Evolutionary conservation across 2,329 filamentous ascomycete species (phyloP).

Genomic region (Beauveria scarabaeidicola): DNA sequence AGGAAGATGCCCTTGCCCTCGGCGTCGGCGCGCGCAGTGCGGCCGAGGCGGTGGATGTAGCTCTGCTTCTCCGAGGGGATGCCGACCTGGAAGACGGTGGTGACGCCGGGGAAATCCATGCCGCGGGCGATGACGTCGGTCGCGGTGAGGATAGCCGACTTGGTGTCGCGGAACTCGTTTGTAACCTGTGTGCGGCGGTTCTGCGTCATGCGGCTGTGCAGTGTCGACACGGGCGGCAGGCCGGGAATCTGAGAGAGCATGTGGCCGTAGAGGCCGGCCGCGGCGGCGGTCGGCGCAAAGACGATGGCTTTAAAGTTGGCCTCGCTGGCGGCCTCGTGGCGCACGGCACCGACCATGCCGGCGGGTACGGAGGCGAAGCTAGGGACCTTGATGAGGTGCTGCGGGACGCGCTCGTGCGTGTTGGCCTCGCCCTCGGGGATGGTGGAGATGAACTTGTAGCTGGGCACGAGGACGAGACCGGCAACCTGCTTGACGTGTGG

Average conservation of each 20-base stretch:
- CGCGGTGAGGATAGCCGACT: slow-evolving; percentile 50
- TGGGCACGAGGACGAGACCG: slow-evolving; percentile 54
- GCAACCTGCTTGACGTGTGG: slow-evolving; percentile 72
- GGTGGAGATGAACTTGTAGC: slow-evolving; percentile 77
- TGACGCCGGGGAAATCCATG: slow-evolving; percentile 65
- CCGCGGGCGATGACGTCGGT: slow-evolving; percentile 64
- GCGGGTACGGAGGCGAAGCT: slow-evolving; percentile 58
- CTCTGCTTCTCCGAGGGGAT: slow-evolving; percentile 51
- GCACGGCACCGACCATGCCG: slow-evolving; percentile 49
- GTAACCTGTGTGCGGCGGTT: slow-evolving; percentile 47
- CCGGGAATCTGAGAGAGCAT: slow-evolving; percentile 32
- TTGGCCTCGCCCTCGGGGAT: slow-evolving; percentile 65
- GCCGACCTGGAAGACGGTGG: slow-evolving; percentile 57
- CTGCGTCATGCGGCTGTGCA: slow-evolving; percentile 45
- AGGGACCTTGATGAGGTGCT: slow-evolving; percentile 60
- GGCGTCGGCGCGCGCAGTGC: slow-evolving; percentile 57
- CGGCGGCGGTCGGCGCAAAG: slow-evolving; percentile 58
- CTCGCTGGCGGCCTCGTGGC: slow-evolving; percentile 31
- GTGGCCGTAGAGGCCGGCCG: slow-evolving; percentile 42
- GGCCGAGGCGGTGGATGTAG: slow-evolving; percentile 60
- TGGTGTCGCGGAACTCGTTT: slow-evolving; percentile 50
- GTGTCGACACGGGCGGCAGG: slow-evolving; percentile 34
- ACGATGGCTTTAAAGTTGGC: slow-evolving; percentile 73
- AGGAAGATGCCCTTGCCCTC: slow-evolving; percentile 55
- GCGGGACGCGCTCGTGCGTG: slow-evolving; percentile 69